Conservation (phyloP, 2,329 filamentous ascomycete species). For the Penicillium fuscoglaucum region DNA sequence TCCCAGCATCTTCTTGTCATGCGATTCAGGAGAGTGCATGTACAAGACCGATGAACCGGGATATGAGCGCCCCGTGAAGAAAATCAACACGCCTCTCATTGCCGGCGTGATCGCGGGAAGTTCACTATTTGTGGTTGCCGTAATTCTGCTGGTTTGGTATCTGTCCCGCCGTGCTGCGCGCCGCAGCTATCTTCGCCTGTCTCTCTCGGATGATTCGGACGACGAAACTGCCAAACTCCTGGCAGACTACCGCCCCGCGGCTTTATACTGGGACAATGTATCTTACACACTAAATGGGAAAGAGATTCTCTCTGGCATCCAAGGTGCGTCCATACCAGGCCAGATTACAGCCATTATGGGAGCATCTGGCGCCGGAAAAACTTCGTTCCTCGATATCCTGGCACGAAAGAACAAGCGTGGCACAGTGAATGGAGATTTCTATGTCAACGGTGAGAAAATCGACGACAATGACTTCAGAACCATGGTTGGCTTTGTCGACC, state of each 20-base stretch:
- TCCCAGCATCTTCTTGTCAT: slow-evolving; percentile 78
- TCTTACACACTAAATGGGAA: slow-evolving; percentile 85
- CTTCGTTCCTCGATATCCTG: slow-evolving; percentile 92
- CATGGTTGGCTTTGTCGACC: slow-evolving; percentile 94
- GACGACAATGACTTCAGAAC: slow-evolving; percentile 81
- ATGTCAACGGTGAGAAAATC: slow-evolving; percentile 90
- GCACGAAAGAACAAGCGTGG: slow-evolving; percentile 97
- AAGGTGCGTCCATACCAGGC: slow-evolving; percentile 88
- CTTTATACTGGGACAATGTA: slow-evolving; percentile 84
- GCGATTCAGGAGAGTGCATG: slow-evolving; percentile 85
- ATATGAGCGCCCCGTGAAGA: slow-evolving; percentile 82
- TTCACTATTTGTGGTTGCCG: slow-evolving; percentile 82
- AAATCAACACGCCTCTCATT: slow-evolving; percentile 95
- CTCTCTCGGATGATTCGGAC: slow-evolving; percentile 79
- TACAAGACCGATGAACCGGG: slow-evolving; percentile 92
- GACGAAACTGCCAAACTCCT: slow-evolving; percentile 86
- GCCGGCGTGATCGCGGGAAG: slow-evolving; percentile 86
- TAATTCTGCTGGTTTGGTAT: slow-evolving; percentile 84
- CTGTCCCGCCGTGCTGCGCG: slow-evolving; percentile 70
- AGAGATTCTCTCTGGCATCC: slow-evolving; percentile 75
- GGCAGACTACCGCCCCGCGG: slow-evolving; percentile 85
- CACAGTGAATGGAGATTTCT: slow-evolving; percentile 74
- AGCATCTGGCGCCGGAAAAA: slow-evolving; percentile 95
- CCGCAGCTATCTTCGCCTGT: slow-evolving; percentile 67
- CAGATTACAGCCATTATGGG: slow-evolving; percentile 98